Evolutionary conservation across 2,329 filamentous ascomycete genomes (phyloP).

Genomic region (Ophiostoma ips): DNA sequence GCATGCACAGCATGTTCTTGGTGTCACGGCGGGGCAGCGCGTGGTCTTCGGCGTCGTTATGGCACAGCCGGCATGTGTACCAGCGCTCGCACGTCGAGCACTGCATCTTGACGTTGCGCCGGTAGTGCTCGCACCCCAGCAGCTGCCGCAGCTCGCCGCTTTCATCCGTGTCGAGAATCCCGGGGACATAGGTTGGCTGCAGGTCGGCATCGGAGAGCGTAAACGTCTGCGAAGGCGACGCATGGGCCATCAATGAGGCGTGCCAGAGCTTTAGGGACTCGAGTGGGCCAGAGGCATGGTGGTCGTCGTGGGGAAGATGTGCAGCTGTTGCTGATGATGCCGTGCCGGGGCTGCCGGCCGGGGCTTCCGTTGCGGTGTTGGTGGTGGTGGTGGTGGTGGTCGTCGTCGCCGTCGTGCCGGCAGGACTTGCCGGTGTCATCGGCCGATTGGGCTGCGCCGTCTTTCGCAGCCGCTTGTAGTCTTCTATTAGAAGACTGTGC

Average conservation of each 20-base stretch:
- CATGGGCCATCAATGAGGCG: conserved; percentile 20
- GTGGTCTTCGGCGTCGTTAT: conserved; percentile 73
- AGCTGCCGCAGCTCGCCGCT: conserved; percentile 20
- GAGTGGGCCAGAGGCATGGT: conserved; percentile 24
- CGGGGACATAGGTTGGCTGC: conserved; percentile 45
- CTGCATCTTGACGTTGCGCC: conserved; percentile 89
- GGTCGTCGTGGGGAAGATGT: background rate
- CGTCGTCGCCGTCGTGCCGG: conserved; percentile 2
- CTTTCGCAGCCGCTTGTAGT: conserved; percentile 39
- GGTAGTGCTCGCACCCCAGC: conserved; percentile 84
- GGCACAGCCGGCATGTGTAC: conserved; percentile 93
- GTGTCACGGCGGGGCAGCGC: conserved; percentile 68
- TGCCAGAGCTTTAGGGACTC: conserved; percentile 48
- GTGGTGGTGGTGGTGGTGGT: no score
- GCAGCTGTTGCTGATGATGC: background rate
- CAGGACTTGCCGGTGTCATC: conserved; percentile 15
- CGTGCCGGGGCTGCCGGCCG: conserved; percentile 21
- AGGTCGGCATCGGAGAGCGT: conserved; percentile 46
- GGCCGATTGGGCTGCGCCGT: conserved; percentile 13
- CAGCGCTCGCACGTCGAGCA: conserved; percentile 80
- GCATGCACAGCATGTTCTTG: conserved; percentile 95
- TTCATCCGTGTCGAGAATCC: conserved; percentile 24
- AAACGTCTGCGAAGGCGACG: conserved; percentile 28
- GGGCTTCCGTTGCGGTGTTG: conserved; percentile 24
- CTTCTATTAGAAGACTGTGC: conserved; percentile 56